Conservation (phyloP, 495 filamentous ascomycete species). For the Penicillium angulare region DNA sequence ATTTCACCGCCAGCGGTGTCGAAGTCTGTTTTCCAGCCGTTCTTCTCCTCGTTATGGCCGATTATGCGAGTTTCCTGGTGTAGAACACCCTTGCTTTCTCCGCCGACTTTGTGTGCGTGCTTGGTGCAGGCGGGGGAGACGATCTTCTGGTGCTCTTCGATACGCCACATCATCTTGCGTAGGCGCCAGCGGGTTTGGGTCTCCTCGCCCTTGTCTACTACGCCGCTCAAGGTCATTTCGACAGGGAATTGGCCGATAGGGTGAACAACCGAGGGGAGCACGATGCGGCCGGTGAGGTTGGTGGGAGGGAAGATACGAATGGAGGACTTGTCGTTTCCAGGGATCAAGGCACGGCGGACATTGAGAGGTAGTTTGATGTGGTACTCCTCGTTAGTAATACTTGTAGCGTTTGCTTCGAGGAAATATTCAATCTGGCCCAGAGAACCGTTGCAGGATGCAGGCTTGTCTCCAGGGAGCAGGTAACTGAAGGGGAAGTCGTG, state of each 20-base stretch:
- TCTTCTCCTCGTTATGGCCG: conserved; percentile 70
- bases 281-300: conserved; percentile 78
- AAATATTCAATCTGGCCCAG: conserved; percentile 76
- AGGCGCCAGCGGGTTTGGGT: conserved; percentile 79
- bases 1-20: conserved; percentile 66
- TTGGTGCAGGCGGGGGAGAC: conserved; percentile 79
- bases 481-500: conserved; percentile 93
- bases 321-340: conserved; percentile 70
- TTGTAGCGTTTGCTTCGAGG: conserved; percentile 68
- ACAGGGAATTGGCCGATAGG: conserved; percentile 83
- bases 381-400: conserved; percentile 60
- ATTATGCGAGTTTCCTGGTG: conserved; percentile 77
- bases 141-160: conserved; percentile 80
- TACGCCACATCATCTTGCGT: conserved; percentile 86
- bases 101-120: conserved; percentile 71
- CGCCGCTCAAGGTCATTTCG: conserved; percentile 74
- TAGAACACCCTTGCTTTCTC: conserved; percentile 69
- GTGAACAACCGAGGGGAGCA: conserved; percentile 78
- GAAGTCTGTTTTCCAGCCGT: conserved; percentile 97
- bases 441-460: conserved; percentile 71
- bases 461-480: conserved; percentile 81
- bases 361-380: conserved; percentile 62
- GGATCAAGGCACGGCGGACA: conserved; percentile 73
- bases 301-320: conserved; percentile 96
- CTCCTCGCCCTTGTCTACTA: conserved; percentile 61